These are phyloP conservation scores for Coemansia sp. DNA, from an alignment of 192 early-diverging fungal species.

Conservation along the genomic window DNA sequence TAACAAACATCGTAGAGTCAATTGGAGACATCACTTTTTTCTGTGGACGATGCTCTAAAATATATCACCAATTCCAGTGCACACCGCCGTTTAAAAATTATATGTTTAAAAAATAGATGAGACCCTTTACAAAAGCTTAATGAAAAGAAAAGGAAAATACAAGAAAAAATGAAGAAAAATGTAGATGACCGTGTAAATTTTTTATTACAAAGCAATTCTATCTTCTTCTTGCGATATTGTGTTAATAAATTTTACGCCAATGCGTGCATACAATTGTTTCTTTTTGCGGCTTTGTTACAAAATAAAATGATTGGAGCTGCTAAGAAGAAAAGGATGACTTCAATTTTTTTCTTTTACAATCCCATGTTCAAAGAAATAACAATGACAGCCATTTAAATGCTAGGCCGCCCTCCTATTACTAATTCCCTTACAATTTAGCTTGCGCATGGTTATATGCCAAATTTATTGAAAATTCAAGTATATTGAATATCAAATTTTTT, in stretches of 20 bases:
- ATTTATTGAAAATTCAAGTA: neutral
- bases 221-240: neutral
- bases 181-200: neutral
- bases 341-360: neutral
- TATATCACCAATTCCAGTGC: neutral
- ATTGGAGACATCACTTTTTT: neutral
- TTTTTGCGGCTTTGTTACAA: neutral
- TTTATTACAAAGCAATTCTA: neutral
- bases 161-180: neutral
- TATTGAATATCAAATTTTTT: neutral
- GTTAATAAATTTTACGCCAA: neutral
- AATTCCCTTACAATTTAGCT: neutral
- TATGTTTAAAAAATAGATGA: neutral
- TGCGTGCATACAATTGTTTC: neutral
- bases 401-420: neutral
- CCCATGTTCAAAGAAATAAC: neutral
- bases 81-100: neutral
- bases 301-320: neutral
- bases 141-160: neutral
- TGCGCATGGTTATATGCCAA: neutral
- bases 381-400: neutral
- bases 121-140: neutral
- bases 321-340: neutral
- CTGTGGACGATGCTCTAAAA: neutral
- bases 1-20: neutral